Evolutionary conservation across 352 stramenopile genomes (phyloP).

Genomic region (Halophytophthora polymorphica): DNA sequence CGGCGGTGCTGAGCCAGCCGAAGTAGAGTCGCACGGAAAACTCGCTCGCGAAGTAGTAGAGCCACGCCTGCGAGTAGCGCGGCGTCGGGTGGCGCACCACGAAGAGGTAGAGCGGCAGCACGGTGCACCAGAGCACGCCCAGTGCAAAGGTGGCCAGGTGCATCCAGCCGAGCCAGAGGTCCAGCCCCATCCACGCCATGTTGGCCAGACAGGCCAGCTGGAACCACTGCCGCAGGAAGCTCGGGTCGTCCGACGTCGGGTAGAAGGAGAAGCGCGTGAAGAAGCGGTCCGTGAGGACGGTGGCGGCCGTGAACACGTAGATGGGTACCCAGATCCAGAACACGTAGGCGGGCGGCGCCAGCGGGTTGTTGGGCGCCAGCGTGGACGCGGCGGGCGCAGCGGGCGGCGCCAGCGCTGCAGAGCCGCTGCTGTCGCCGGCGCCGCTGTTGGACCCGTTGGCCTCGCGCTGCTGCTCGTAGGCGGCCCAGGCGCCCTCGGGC

Average conservation of each 20-base stretch:
- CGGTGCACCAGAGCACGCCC: slow-evolving; percentile 50
- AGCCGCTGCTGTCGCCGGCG: slow-evolving; percentile 24
- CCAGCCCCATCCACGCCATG: slow-evolving; percentile 42
- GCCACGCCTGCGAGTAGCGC: slow-evolving; percentile 36
- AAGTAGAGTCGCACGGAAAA: slow-evolving; percentile 59
- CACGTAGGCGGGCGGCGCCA: slow-evolving; percentile 44
- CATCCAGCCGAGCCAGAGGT: slow-evolving; percentile 54
- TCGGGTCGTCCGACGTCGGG: slow-evolving; percentile 40
- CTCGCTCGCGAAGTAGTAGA: slow-evolving; percentile 58
- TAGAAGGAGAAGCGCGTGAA: slow-evolving; percentile 59
- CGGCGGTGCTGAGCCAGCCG: slow-evolving; percentile 45
- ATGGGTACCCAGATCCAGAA: slow-evolving; percentile 55
- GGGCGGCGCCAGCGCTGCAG: slow-evolving; percentile 7
- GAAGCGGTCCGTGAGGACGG: slow-evolving; percentile 48
- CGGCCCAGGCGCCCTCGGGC: slow-evolving; percentile 27
- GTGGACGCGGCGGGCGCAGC: slow-evolving; percentile 20
- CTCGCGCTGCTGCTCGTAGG: slow-evolving; percentile 2
- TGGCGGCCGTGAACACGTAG: slow-evolving; percentile 44
- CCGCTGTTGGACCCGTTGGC: slow-evolving; percentile 5
- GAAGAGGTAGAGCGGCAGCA: slow-evolving; percentile 55
- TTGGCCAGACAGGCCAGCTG: slow-evolving; percentile 48
- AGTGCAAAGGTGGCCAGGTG: slow-evolving; percentile 55
- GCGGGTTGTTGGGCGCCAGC: slow-evolving; percentile 26
- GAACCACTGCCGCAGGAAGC: slow-evolving; percentile 52
- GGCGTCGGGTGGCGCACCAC: slow-evolving; percentile 46